phyloP scores from a whole-genome alignment of 345 rosid genomes.

The Citrus australasica region DNA sequence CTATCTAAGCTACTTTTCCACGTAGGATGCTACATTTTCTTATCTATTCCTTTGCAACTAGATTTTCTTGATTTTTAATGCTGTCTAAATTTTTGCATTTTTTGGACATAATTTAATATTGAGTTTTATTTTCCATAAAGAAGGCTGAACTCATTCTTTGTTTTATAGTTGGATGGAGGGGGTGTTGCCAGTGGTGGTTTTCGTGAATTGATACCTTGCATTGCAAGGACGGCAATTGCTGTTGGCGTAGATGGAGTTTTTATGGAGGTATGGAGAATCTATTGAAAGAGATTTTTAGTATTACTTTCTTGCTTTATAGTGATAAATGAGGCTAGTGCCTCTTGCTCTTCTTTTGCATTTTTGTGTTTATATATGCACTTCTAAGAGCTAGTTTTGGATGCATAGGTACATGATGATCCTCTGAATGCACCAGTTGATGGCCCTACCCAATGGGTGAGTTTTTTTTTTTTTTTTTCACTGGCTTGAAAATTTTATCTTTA shows the following conservation, averaged over 20 bases:
- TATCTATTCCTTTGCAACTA: not conserved
- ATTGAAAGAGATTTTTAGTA: constrained; percentile 5
- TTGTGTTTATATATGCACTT: constrained; percentile 4
- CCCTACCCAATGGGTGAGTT: constrained; percentile 96
- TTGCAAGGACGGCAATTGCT: constrained; percentile 93
- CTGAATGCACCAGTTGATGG: constrained; percentile 93
- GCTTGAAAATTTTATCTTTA: not conserved
- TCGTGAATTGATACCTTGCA: constrained; percentile 96
- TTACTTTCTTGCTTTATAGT: not conserved
- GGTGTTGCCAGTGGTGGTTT: constrained; percentile 99
- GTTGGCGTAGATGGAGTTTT: constrained; percentile 97
- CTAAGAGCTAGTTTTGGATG: constrained; percentile 24
- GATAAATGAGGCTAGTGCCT: not conserved
- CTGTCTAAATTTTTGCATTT: not conserved
- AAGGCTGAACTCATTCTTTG: constrained; percentile 12
- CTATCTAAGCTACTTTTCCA: not conserved
- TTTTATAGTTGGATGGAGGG: constrained; percentile 83
- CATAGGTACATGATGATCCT: constrained; percentile 96
- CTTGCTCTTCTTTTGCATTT: not conserved
- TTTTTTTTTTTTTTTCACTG: not conserved
- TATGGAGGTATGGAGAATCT: constrained; percentile 76
- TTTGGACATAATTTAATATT: not conserved
- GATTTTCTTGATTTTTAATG: not conserved
- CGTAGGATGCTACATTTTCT: not conserved
- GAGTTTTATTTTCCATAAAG: not conserved